Evolutionary conservation across 371 early-diverging fungal genomes (phyloP).

Genomic region (Mucor lusitanicus): DNA sequence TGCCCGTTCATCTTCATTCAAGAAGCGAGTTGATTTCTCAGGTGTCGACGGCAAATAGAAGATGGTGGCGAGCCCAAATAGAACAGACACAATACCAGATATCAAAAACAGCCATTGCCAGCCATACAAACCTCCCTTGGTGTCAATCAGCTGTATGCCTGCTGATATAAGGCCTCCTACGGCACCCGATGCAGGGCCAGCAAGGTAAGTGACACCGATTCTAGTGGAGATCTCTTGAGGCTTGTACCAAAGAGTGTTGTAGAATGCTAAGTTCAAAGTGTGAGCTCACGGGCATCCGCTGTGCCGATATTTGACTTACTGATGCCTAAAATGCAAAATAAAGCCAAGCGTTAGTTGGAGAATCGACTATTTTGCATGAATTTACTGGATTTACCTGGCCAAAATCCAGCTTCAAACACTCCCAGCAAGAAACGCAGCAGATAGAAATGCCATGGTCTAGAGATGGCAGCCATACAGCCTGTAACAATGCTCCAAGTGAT

Average conservation of each 20-base stretch:
- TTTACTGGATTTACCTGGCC: conserved; percentile 40
- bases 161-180: conserved; percentile 54
- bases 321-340: conserved; percentile 17
- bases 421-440: conserved; percentile 50
- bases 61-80: conserved; percentile 45
- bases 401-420: conserved; percentile 54
- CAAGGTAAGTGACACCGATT: conserved; percentile 49
- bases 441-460: conserved; percentile 51
- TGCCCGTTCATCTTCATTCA: conserved; percentile 39
- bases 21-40: conserved; percentile 38
- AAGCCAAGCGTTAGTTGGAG: not conserved
- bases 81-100: conserved; percentile 35
- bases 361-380: not conserved
- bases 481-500: conserved; percentile 55
- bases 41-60: conserved; percentile 47
- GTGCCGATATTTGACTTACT: conserved; percentile 20
- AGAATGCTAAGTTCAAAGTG: conserved; percentile 33
- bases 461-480: conserved; percentile 50
- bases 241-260: conserved; percentile 52
- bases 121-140: conserved; percentile 41
- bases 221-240: conserved; percentile 48
- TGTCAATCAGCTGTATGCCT: conserved; percentile 48
- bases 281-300: not conserved
- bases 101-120: conserved; percentile 56
- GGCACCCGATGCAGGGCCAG: conserved; percentile 51